These are phyloP conservation scores for Phytomonas serpens DNA, from an alignment of 208 protist genomes.

Conservation along the genomic window DNA sequence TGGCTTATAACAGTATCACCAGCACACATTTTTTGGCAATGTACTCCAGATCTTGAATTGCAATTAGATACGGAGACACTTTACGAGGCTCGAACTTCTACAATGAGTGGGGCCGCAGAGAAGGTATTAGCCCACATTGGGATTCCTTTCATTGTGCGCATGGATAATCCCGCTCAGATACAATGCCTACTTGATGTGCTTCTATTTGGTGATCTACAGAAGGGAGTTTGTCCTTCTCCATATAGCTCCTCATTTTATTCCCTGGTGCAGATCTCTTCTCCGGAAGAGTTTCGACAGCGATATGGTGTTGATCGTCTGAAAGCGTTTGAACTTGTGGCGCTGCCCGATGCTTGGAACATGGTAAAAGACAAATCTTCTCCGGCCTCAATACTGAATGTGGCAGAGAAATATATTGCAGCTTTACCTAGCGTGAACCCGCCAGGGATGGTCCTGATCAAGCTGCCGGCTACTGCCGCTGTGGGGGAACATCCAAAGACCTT, in stretches of 20 bases:
- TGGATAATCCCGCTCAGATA: conserved; percentile 12
- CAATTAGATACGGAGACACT: neutral
- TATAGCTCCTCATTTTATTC: conserved; percentile 10
- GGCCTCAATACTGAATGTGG: conserved; percentile 14
- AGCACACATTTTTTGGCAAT: neutral
- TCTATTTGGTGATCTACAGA: conserved; percentile 13
- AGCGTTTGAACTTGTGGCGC: conserved; percentile 17
- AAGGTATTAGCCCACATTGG: conserved; percentile 24
- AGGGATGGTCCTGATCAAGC: conserved; percentile 8
- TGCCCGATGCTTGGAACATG: conserved; percentile 19
- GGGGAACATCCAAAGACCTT: neutral
- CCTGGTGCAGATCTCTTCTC: conserved; percentile 22
- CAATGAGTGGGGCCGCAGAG: neutral
- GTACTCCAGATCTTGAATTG: neutral
- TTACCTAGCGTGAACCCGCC: conserved; percentile 17
- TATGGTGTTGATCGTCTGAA: conserved; percentile 26
- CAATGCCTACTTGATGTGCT: conserved; percentile 14
- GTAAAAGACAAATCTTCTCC: neutral
- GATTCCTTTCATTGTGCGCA: conserved; percentile 14
- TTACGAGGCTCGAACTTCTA: neutral
- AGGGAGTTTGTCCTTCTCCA: conserved; percentile 13
- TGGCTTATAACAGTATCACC: neutral
- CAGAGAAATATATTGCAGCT: conserved; percentile 16
- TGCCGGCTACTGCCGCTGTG: neutral
- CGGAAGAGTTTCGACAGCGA: conserved; percentile 15